These are phyloP conservation scores for Pulveroboletus frians DNA, from an alignment of 768 basidiomycete species.

Conservation along the genomic window DNA sequence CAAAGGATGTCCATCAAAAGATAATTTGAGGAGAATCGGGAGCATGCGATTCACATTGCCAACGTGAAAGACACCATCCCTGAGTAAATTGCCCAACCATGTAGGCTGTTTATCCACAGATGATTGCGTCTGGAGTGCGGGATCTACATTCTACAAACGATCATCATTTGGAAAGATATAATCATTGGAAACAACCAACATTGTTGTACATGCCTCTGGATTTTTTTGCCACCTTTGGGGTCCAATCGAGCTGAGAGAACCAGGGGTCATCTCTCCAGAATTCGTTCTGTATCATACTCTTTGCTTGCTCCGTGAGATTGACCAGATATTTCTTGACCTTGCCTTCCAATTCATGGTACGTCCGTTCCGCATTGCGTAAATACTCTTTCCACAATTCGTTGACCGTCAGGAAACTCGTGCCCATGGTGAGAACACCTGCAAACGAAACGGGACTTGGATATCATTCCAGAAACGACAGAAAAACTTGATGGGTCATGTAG, in stretches of 20 bases:
- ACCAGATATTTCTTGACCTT: slow-evolving; percentile 57
- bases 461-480: slow-evolving; percentile 62
- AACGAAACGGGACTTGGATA: slow-evolving; percentile 94
- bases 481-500: slow-evolving; percentile 77
- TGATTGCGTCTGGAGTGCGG: background rate
- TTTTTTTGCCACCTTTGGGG: slow-evolving; percentile 72
- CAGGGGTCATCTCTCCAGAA: slow-evolving; percentile 73
- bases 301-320: slow-evolving; percentile 59
- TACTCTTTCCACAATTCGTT: slow-evolving; percentile 88
- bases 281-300: slow-evolving; percentile 42
- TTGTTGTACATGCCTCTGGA: slow-evolving; percentile 51
- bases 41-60: slow-evolving; percentile 45
- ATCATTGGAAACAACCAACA: slow-evolving; percentile 16
- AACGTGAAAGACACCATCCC: slow-evolving; percentile 37
- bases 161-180: background rate
- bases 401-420: slow-evolving; percentile 84
- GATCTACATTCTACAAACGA: slow-evolving; percentile 2
- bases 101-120: slow-evolving; percentile 33
- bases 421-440: slow-evolving; percentile 87
- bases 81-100: slow-evolving; percentile 54
- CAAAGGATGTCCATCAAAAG: slow-evolving; percentile 59
- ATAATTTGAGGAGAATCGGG: slow-evolving; percentile 61
- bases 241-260: slow-evolving; percentile 93
- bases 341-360: slow-evolving; percentile 66
- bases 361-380: slow-evolving; percentile 67